Evolutionary conservation across 2,329 filamentous ascomycete genomes (phyloP).

Genomic region (Aspergillaceae sp.): DNA sequence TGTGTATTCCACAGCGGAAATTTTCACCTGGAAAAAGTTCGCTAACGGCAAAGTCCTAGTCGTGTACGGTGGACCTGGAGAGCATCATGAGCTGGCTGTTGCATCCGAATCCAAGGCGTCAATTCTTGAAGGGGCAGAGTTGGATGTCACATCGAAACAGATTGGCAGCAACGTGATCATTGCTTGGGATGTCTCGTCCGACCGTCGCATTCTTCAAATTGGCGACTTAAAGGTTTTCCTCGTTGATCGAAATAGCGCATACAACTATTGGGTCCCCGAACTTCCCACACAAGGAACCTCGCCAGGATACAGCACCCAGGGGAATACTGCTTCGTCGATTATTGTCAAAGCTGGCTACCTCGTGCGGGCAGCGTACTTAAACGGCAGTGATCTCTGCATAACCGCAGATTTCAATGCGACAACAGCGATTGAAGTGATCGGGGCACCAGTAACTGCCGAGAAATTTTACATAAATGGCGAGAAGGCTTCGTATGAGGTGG

Average conservation of each 20-base stretch:
- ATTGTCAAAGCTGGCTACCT: slow-evolving; percentile 39
- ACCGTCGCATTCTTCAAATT: slow-evolving; percentile 33
- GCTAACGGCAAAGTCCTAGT: slow-evolving; percentile 44
- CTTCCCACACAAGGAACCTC: slow-evolving; percentile 19
- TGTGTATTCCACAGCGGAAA: slow-evolving; percentile 37
- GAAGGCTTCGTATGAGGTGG: slow-evolving; percentile 32
- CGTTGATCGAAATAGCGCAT: slow-evolving; percentile 43
- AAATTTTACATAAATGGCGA: slow-evolving; percentile 55
- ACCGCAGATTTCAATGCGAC: slow-evolving; percentile 66
- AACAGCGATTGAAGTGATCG: slow-evolving; percentile 59
- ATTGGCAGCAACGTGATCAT: slow-evolving; percentile 20
- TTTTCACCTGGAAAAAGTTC: slow-evolving; percentile 51
- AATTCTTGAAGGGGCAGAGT: slow-evolving; percentile 26
- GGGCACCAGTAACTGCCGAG: slow-evolving; percentile 48
- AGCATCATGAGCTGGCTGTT: slow-evolving; percentile 37
- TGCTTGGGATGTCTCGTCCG: slow-evolving; percentile 49
- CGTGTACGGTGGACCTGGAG: slow-evolving; percentile 31
- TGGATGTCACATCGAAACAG: slow-evolving; percentile 21
- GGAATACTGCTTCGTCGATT: slow-evolving; percentile 25
- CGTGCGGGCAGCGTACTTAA: slow-evolving; percentile 42
- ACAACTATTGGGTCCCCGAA: slow-evolving; percentile 39
- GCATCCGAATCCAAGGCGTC: slow-evolving; percentile 17
- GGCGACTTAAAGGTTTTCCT: slow-evolving; percentile 48
- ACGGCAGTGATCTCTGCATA: slow-evolving; percentile 51
- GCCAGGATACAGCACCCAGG: slow-evolving; percentile 23